These are phyloP conservation scores for Cercospora brassicicola DNA, from an alignment of 2,329 filamentous ascomycete genomes.

Conservation along the genomic window DNA sequence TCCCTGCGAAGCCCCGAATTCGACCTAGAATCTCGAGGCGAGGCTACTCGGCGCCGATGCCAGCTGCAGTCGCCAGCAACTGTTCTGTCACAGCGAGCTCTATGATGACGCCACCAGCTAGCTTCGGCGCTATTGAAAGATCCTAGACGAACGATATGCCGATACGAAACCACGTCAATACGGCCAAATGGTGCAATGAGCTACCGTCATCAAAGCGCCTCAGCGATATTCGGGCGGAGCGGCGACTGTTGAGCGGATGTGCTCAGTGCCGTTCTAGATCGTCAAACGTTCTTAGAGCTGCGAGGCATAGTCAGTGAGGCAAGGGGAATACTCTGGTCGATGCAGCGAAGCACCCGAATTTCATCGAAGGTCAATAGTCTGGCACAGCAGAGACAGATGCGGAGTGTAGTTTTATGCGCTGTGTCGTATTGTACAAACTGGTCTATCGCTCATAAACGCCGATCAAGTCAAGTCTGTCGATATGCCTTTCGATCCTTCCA, in stretches of 20 bases:
- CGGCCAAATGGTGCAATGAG: background rate
- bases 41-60: background rate
- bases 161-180: background rate
- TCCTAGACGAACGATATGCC: background rate
- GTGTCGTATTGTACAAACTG: background rate
- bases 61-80: background rate
- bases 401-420: background rate
- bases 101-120: background rate
- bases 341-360: background rate
- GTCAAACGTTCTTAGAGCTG: background rate
- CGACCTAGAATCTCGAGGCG: background rate
- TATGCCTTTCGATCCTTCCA: no score
- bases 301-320: background rate
- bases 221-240: background rate
- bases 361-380: background rate
- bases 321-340: background rate
- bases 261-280: background rate
- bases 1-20: background rate
- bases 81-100: no score
- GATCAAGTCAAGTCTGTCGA: no score
- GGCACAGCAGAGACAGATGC: background rate
- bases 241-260: background rate
- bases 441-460: no score
- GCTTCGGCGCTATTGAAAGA: background rate
- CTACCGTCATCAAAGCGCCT: background rate